A percentile compares a stretch with the other conserved stretches of the same genome.
phyloP scores from a whole-genome alignment of 352 stramenopile species.

The Phytophthora tentaculata region DNA sequence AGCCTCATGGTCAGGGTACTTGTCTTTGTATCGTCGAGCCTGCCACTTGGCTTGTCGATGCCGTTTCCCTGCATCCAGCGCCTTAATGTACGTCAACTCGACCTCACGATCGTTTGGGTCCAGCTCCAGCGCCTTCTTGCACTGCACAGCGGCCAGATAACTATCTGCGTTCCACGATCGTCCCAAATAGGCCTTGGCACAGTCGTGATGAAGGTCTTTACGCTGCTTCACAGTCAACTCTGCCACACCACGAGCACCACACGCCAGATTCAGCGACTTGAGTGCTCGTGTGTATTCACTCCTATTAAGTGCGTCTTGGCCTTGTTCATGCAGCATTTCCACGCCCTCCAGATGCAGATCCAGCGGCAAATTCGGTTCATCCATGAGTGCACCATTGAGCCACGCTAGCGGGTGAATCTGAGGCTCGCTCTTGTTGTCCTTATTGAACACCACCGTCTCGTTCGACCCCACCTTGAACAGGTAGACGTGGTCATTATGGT shows the following conservation, averaged over 20 bases:
- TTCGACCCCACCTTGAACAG: constrained; percentile 64
- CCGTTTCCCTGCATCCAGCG: constrained; percentile 51
- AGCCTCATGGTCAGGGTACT: constrained; percentile 48
- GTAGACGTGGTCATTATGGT: constrained; percentile 90
- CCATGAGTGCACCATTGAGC: constrained; percentile 53
- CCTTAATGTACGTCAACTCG: constrained; percentile 66
- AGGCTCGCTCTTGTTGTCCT: constrained; percentile 35
- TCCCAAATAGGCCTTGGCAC: constrained; percentile 69
- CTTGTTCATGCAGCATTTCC: constrained; percentile 32
- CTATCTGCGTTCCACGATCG: constrained; percentile 70
- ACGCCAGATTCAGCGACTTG: constrained; percentile 45
- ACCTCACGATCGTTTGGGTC: constrained; percentile 51
- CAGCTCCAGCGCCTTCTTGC: constrained; percentile 69
- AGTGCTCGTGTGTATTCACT: constrained; percentile 47
- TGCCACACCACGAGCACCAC: constrained; percentile 27
- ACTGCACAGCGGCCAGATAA: constrained; percentile 68
- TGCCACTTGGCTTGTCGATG: constrained; percentile 48
- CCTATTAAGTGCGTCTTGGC: constrained; percentile 20
- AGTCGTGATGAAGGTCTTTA: constrained; percentile 66
- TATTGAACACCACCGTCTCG: constrained; percentile 34
- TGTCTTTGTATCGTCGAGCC: constrained; percentile 49
- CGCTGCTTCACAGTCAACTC: constrained; percentile 44
- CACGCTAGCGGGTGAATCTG: constrained; percentile 32
- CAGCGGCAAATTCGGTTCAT: constrained; percentile 33
- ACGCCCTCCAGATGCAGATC: constrained; percentile 33